Evolutionary conservation across 2,329 filamentous ascomycete genomes (phyloP).

Genomic region (Exophiala oligosperma): DNA sequence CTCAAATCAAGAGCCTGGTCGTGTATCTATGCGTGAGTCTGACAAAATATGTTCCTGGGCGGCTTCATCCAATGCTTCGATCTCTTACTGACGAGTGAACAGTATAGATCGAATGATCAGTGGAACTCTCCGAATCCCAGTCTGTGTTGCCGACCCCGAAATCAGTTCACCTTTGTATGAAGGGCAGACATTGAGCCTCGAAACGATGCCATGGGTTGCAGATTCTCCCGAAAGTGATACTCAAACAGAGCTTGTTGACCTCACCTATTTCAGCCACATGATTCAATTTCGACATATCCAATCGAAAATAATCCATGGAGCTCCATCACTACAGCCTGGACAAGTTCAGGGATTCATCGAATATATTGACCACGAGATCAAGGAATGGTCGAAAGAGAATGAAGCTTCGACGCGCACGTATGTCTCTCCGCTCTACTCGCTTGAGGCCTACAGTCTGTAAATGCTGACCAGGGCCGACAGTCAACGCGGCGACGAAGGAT

Average conservation of each 20-base stretch:
- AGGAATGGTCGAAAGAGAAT: not conserved
- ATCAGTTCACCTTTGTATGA: not conserved
- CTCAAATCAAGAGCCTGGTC: not conserved
- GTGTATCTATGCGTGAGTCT: conserved; percentile 3
- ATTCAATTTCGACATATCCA: not conserved
- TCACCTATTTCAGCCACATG: not conserved
- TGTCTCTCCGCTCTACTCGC: not conserved
- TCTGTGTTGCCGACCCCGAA: not conserved
- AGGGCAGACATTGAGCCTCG: not conserved
- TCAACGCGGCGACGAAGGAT: not conserved
- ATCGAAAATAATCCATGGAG: not conserved
- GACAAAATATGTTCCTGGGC: too few species aligned
- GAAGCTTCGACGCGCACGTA: not conserved
- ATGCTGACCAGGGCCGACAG: not conserved
- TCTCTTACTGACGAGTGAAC: not conserved
- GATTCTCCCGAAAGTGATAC: not conserved
- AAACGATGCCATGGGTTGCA: not conserved
- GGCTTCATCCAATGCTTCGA: not conserved
- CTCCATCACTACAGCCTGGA: not conserved
- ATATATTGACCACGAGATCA: not conserved
- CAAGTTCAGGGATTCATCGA: not conserved
- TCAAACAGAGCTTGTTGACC: not conserved
- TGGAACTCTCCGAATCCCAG: not conserved
- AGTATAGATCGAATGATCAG: not conserved
- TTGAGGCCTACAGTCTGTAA: not conserved